Conservation (phyloP, 352 stramenopile species). For the Paralagenidium karlingii region DNA sequence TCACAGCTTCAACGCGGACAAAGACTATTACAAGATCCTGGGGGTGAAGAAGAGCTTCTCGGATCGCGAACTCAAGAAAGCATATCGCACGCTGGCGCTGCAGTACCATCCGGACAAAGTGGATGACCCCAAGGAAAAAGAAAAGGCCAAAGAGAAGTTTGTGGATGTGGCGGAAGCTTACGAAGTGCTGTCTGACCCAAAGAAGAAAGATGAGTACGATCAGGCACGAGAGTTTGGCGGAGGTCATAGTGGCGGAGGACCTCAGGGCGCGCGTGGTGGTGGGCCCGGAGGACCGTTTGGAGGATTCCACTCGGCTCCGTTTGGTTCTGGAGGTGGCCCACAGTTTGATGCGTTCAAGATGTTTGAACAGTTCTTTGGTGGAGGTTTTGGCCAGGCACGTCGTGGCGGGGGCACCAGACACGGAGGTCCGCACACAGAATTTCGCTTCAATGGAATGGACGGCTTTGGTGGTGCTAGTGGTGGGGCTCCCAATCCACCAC, state of each 20-base stretch:
- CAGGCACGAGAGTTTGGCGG: neutral
- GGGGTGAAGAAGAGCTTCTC: slow-evolving; percentile 24
- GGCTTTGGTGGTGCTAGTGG: slow-evolving; percentile 38
- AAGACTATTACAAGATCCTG: slow-evolving; percentile 31
- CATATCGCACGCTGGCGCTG: slow-evolving; percentile 9
- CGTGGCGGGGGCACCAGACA: slow-evolving; percentile 17
- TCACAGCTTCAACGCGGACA: slow-evolving; percentile 1
- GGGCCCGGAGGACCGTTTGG: neutral
- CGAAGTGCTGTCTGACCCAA: slow-evolving; percentile 10
- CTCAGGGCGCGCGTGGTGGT: neutral
- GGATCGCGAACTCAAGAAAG: slow-evolving; percentile 21
- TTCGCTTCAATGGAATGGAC: slow-evolving; percentile 73
- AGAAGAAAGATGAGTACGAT: slow-evolving; percentile 13
- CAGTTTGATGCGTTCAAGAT: slow-evolving; percentile 9
- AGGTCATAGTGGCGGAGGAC: neutral
- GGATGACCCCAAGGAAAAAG: slow-evolving; percentile 6
- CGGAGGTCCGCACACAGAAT: slow-evolving; percentile 40
- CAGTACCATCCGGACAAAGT: slow-evolving; percentile 14
- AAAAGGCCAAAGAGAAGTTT: slow-evolving; percentile 11
- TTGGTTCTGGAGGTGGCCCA: no score
- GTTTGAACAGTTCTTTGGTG: slow-evolving; percentile 11
- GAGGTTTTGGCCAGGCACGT: neutral
- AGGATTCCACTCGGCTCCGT: neutral
- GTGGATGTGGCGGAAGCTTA: slow-evolving; percentile 9
- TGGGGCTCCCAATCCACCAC: slow-evolving; percentile 10